Percentiles rank a stretch among this genome's conserved stretches.
These are phyloP conservation scores for Acanthamoeba triangularis DNA, from an alignment of 208 protist species.

Conservation along the genomic window DNA sequence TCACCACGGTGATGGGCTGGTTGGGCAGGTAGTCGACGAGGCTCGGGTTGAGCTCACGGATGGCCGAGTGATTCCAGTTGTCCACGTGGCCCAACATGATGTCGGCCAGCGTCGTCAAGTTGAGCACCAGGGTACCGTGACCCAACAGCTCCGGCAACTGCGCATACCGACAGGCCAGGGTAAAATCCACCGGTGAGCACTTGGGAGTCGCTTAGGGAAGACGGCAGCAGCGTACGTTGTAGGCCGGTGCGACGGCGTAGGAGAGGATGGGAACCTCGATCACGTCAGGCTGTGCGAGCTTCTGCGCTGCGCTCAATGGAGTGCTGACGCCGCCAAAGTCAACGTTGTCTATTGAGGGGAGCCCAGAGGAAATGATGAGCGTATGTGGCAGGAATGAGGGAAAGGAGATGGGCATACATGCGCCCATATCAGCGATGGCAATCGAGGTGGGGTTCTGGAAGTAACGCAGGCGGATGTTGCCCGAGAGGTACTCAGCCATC, in stretches of 20 bases:
- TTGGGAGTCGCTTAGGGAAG: not conserved
- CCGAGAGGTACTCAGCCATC: not conserved
- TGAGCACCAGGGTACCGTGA: not conserved
- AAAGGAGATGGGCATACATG: not conserved
- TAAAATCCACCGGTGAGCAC: not conserved
- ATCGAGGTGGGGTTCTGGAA: not conserved
- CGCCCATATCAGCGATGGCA: not conserved
- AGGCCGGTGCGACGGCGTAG: not conserved
- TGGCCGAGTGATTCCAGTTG: constrained; percentile 1
- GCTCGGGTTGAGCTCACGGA: not conserved
- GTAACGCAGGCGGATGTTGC: not conserved
- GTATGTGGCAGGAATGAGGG: not conserved
- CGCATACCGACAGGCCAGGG: not conserved
- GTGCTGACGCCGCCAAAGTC: not conserved
- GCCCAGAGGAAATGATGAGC: not conserved
- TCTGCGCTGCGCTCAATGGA: not conserved
- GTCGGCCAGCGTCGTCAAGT: not conserved
- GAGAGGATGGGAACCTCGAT: not conserved
- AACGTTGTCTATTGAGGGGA: not conserved
- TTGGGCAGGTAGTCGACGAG: not conserved
- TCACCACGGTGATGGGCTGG: not conserved
- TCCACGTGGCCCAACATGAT: constrained; percentile 2
- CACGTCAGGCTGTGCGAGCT: not conserved
- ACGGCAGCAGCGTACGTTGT: not conserved
- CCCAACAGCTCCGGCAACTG: not conserved